These are phyloP conservation scores for Arthrobotrys megalospora DNA, from an alignment of 2,329 filamentous ascomycete species.

Conservation along the genomic window DNA sequence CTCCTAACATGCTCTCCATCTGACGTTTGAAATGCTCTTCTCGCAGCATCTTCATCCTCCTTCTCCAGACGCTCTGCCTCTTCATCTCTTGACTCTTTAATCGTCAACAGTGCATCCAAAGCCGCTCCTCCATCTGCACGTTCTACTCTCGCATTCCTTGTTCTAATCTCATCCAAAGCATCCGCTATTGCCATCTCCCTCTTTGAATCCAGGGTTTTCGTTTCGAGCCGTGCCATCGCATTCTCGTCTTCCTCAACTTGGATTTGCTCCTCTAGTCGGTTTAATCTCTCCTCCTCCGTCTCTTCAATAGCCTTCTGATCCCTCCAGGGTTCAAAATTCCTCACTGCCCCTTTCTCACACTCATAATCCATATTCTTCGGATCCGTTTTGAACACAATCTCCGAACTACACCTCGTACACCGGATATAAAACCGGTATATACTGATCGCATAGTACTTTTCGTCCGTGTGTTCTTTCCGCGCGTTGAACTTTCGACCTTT, in stretches of 20 bases:
- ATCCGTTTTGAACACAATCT: conserved; percentile 95
- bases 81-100: conserved; percentile 72
- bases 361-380: conserved; percentile 95
- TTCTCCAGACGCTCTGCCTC: conserved; percentile 78
- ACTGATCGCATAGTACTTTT: conserved; percentile 89
- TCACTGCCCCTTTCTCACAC: conserved; percentile 84
- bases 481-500: conserved; percentile 96
- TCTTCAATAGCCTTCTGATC: conserved; percentile 78
- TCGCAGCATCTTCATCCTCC: conserved; percentile 87
- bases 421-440: conserved; percentile 93
- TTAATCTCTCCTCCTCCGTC: conserved; percentile 87
- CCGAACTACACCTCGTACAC: conserved; percentile 86
- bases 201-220: conserved; percentile 92
- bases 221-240: conserved; percentile 94
- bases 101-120: conserved; percentile 72
- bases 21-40: conserved; percentile 77
- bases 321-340: conserved; percentile 95
- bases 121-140: conserved; percentile 79
- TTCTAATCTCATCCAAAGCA: conserved; percentile 93
- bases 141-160: conserved; percentile 89
- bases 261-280: conserved; percentile 77
- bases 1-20: conserved; percentile 64
- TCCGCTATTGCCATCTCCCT: conserved; percentile 97
- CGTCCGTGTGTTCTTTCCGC: conserved; percentile 90
- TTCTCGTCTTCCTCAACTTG: conserved; percentile 79